Conservation (phyloP, 192 early-diverging fungal species). For the Allomyces macrogynus region DNA sequence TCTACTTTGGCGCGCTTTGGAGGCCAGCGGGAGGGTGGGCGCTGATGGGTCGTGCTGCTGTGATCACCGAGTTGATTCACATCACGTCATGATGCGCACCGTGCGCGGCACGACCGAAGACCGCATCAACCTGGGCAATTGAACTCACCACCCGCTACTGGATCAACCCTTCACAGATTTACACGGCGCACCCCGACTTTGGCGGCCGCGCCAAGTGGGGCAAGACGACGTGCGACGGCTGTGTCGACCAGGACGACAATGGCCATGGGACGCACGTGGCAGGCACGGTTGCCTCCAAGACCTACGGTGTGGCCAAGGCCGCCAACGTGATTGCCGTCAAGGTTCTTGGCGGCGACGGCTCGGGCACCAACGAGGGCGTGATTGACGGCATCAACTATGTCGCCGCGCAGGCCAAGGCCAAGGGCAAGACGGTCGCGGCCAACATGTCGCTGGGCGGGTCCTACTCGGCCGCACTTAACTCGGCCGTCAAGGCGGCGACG, state of each 20-base stretch:
- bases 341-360: constrained; percentile 34
- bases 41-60: too few relatives aligned
- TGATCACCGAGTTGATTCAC: background rate
- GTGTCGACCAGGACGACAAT: background rate
- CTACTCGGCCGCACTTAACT: constrained; percentile 10
- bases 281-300: constrained; percentile 38
- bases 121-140: background rate
- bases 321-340: constrained; percentile 46
- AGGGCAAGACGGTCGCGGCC: constrained; percentile 4
- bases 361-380: constrained; percentile 24
- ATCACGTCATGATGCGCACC: background rate
- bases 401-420: background rate
- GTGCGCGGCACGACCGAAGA: background rate
- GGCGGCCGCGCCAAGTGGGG: constrained; percentile 48
- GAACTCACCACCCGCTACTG: too few relatives aligned
- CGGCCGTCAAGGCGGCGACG: constrained; percentile 28
- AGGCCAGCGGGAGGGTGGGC: too few relatives aligned
- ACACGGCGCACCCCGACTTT: constrained; percentile 43
- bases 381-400: constrained; percentile 4
- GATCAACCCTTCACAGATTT: constrained; percentile 5
- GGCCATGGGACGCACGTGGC: constrained; percentile 43
- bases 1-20: too few relatives aligned
- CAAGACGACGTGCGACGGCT: background rate
- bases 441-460: constrained; percentile 8
- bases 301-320: constrained; percentile 55